These are phyloP conservation scores for Hymenoscyphus linearis DNA, from an alignment of 2,329 filamentous ascomycete species.

Conservation along the genomic window DNA sequence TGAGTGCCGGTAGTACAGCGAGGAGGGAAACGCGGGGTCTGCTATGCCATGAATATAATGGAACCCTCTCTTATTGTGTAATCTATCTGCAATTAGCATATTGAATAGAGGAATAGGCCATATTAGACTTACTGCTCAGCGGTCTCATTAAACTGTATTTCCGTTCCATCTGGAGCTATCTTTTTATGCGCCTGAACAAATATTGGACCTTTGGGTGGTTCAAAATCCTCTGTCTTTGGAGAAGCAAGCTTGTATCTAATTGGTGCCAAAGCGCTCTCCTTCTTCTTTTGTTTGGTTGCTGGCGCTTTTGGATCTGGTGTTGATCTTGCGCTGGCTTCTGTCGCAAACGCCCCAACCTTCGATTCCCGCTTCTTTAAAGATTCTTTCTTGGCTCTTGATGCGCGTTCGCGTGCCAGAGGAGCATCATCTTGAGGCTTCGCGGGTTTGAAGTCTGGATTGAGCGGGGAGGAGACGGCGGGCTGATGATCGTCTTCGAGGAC, in stretches of 20 bases:
- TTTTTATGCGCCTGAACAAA: conserved; percentile 52
- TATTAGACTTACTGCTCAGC: conserved; percentile 53
- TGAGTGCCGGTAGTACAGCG: conserved; percentile 82
- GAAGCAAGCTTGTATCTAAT: conserved; percentile 60
- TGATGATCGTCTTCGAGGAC: conserved; percentile 63
- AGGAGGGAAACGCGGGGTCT: conserved; percentile 80
- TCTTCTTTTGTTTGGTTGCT: conserved; percentile 34
- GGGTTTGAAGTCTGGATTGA: conserved; percentile 60
- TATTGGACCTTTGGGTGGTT: conserved; percentile 51
- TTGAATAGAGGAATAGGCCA: not conserved
- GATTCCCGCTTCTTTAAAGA: conserved; percentile 64
- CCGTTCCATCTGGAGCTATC: conserved; percentile 43
- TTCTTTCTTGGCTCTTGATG: conserved; percentile 56
- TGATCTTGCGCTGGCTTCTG: conserved; percentile 46
- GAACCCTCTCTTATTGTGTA: conserved; percentile 67
- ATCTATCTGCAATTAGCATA: conserved; percentile 35
- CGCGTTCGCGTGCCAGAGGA: conserved; percentile 27
- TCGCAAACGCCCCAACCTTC: conserved; percentile 40
- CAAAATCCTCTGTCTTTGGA: conserved; percentile 57
- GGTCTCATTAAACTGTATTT: conserved; percentile 56
- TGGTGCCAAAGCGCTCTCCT: conserved; percentile 39
- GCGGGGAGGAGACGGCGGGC: conserved; percentile 66
- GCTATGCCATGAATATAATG: conserved; percentile 88
- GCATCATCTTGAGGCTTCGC: conserved; percentile 33
- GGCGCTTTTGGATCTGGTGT: conserved; percentile 50